phyloP scores from a whole-genome alignment of 306 rosid genomes.

The Begonia masoniana region DNA sequence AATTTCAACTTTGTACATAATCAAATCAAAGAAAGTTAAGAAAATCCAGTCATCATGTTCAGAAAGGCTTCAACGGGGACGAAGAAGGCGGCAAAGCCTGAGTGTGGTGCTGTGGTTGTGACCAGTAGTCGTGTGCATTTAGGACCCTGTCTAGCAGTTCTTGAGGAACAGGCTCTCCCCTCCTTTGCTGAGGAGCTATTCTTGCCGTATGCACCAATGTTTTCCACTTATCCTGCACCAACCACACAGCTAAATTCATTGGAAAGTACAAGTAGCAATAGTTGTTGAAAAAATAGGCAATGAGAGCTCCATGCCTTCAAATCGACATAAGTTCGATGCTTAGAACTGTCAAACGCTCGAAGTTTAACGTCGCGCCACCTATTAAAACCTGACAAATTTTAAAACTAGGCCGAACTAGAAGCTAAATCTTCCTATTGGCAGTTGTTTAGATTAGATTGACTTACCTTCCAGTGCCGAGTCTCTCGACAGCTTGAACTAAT shows the following conservation, averaged over 20 bases:
- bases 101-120: slow-evolving; percentile 53
- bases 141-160: slow-evolving; percentile 79
- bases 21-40: not conserved
- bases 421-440: too few species aligned
- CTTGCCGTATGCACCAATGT: slow-evolving; percentile 89
- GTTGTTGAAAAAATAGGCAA: too few species aligned
- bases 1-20: too few species aligned
- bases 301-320: slow-evolving; percentile 45
- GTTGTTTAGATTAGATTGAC: not conserved
- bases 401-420: not conserved
- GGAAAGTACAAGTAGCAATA: not conserved
- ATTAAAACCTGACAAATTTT: slow-evolving; percentile 8
- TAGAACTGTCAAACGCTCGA: slow-evolving; percentile 63
- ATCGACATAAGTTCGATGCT: slow-evolving; percentile 86
- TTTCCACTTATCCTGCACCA: slow-evolving; percentile 84
- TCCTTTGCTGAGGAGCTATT: slow-evolving; percentile 83
- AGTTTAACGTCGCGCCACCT: slow-evolving; percentile 97
- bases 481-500: slow-evolving; percentile 82
- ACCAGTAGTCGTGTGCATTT: slow-evolving; percentile 64
- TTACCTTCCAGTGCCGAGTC: slow-evolving; percentile 88
- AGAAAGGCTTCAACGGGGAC: not conserved
- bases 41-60: not conserved
- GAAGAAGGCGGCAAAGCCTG: slow-evolving; percentile 40
- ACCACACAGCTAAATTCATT: not conserved
- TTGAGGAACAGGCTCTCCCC: slow-evolving; percentile 91